Evolutionary conservation across 139 green algal genomes (phyloP), one percentile per base, ranked within the genome.

Genomic region (Coelastrella sp.): DNA sequence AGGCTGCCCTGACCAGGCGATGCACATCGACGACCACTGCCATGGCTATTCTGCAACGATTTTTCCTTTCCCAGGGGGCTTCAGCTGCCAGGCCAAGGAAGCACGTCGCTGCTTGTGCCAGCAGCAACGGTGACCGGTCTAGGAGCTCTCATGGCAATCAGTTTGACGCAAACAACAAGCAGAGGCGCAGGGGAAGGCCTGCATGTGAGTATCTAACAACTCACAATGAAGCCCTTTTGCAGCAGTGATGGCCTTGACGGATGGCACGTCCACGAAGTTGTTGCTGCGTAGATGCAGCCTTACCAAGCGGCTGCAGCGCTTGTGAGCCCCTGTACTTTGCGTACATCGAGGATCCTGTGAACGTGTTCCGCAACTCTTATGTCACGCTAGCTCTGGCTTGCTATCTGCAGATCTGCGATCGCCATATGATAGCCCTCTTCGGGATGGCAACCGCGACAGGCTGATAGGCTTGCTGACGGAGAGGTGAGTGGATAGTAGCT

Each of bases 401-500:
- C 7, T 59, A 24, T n/a, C 94, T 11, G 95, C 95, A 24, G 91
- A 90, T 75, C 79, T 90, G 59, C 80, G 95, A 9, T 93, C 63
- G 35, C 93, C 94, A 0, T 92, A 96, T 63, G 96, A 98, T 92
- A 95, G 91, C 6, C 96, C 96, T 9, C 90, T 98, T 59, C 93
- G 96, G 17, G 96, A 98, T 63, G 96, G 95, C 56, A 98, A 98
- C 93, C 72, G 96, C 0, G 96, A 98, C 84, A 80, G 96, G 5
- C 76, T 98, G 6, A 94, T 98, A 63, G 96, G 96, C 1, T 90
- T 98, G 57, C 90, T 98, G 1, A 98, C 96, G 7, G 93, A 97
- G 22, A 91, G 96, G 93, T 95, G 82, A 75, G 60, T 8, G n/a
- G 68, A 76, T 76, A 76, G 68, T 76, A 35, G 74, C 20, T 49